Base-by-base conservation (phyloP, 2,329 filamentous ascomycete genomes). In the Penicillium fuscoglaucum region DNA sequence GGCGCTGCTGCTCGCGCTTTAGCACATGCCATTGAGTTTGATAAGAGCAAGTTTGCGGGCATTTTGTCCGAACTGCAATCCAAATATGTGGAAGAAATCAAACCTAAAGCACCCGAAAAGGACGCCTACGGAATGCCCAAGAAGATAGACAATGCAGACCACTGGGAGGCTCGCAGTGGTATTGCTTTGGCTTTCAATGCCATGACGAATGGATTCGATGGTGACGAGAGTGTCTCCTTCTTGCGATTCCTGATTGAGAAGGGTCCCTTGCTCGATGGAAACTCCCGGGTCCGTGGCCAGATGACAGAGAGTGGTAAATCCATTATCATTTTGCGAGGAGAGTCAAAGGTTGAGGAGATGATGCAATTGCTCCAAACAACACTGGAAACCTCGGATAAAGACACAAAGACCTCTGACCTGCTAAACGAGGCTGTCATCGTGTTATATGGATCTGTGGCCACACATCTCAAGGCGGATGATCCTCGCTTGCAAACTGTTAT, bases 341-440 rank as follows among this genome's bases (percentile, higher is more conserved):
- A 91, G 72, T 79, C 84, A 13, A 87, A 93, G 62, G 87, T 99
- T 4, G 93, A 98, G 70, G 86, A 89, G 64, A 80, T 99, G 55
- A 99, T 99, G 93, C 86, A 89, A 68, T 87, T 93, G 15, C 96
- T 98, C 70, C 95, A 99, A 74, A 84, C 83, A 26, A 92, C 91
- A 0, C 81, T 99, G n/a, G 92, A 93, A 70, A 87, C 87, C 3
- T 90, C 92, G 3, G 91, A 95, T 73, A 90, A 89, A 71, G 89
- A 87, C 57, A 92, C 88, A 0, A 87, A 93, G 65, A 86, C 88
- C 54, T 88, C 90, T 19, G 96, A 99, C 74, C 86, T 91, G 59
- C 90, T 98, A 62, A 97, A 97, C 67, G 95, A 99, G 77, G 95
- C 96, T 19, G 93, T 99, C 52, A 93, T 99, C 66, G 95, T 99